Base-by-base conservation (phyloP, 2,329 filamentous ascomycete species). In the Colletotrichum zoysiae region DNA sequence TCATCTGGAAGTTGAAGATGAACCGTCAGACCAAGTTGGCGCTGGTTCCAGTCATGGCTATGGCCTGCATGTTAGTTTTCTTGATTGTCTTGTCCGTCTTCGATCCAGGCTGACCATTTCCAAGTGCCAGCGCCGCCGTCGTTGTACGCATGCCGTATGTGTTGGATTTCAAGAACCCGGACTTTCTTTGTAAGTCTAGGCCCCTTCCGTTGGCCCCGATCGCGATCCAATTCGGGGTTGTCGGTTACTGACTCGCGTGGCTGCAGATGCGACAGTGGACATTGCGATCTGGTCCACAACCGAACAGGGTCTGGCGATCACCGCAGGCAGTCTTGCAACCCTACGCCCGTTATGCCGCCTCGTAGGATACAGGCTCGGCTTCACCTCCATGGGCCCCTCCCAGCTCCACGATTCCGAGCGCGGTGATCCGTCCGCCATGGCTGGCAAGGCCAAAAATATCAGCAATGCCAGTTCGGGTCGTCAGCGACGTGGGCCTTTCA, bases 1-100 rank as follows among this genome's bases (percentile, higher is more conserved):
- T 92, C 8, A 83, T 91, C 2, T 86, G 83, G 81, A 83, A 84
- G 38, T 77, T 90, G 46, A 85, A 89, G 67, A 89, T 91, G 85
- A 84, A 85, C 58, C 75, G 73, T 9, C 83, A 81, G 73, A 86
- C 84, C 3, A 91, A 90, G 75, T 40, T 84, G 16, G 83, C 87
- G 1, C 81, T 91, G 20, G 84, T 85, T 14, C 82, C 83, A 12
- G 83, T 91, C 57, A 79, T 91, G 66, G 84, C 83, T 9, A 84
- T 91, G 80, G 90, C 88, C 46, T 89, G 88, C 76, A 76, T 86
- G 84, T 82, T 76, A 74, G 80, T 80, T 60, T 40, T 20, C 6
- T 4, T 20, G 16, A 18, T 18, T 61, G 11, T 26, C 4, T 30
- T 16, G n/a, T 48, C 20, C n/a, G 38, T 40, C 26, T 48, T 20